Conservation (phyloP, 345 rosid genomes). For the Gossypium anomalum region DNA sequence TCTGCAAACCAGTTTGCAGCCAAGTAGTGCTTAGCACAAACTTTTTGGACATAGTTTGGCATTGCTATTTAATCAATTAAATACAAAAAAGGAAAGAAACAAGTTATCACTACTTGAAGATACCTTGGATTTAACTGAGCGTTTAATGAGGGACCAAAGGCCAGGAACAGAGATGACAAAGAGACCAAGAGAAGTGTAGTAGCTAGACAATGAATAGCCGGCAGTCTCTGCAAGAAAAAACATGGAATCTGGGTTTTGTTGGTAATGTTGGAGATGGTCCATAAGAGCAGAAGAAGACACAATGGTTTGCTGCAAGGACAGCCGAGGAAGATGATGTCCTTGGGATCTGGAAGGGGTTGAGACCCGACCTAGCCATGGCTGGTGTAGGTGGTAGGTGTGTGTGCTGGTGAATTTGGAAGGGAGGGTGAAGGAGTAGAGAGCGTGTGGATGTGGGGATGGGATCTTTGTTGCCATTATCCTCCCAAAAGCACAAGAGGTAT, state of each 20-base stretch:
- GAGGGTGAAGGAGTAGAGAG: slow-evolving; percentile 8
- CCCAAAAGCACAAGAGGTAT: background rate
- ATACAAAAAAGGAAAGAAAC: background rate
- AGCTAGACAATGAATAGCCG: slow-evolving; percentile 86
- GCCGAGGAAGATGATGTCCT: slow-evolving; percentile 17
- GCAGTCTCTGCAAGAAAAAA: slow-evolving; percentile 45
- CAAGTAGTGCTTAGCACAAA: background rate
- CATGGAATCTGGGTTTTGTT: slow-evolving; percentile 28
- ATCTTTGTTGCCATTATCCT: slow-evolving; percentile 34
- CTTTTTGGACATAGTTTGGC: background rate
- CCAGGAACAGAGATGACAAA: slow-evolving; percentile 94
- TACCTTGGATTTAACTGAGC: slow-evolving; percentile 96
- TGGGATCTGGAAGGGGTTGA: slow-evolving; percentile 10
- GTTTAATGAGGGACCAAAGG: slow-evolving; percentile 97
- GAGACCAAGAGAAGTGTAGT: slow-evolving; percentile 86
- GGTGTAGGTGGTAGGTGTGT: slow-evolving; percentile 3
- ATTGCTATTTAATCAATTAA: background rate
- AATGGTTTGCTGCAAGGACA: slow-evolving; percentile 32
- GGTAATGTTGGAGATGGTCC: slow-evolving; percentile 16
- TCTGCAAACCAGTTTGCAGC: slow-evolving; percentile 34
- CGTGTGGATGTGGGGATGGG: slow-evolving; percentile 21
- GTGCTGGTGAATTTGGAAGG: slow-evolving; percentile 18
- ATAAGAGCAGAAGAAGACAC: slow-evolving; percentile 19
- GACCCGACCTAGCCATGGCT: slow-evolving; percentile 24
- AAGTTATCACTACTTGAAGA: background rate